Evolutionary conservation across 163 green algal genomes (phyloP), one percentile per base, ranked within the genome.

Genomic region (Prototheca stagnorum): DNA sequence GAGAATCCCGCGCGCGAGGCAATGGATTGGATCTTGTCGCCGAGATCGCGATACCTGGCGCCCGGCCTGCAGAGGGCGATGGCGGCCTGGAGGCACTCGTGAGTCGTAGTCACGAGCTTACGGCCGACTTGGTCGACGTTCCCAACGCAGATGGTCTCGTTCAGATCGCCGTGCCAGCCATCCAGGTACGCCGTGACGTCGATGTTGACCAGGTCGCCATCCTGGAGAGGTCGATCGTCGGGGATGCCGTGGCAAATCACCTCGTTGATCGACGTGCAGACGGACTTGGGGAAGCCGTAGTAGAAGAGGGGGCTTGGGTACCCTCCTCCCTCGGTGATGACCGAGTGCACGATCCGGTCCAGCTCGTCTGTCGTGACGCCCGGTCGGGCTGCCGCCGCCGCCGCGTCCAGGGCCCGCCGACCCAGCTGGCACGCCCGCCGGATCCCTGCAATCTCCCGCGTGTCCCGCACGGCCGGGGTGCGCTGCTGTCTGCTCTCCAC

Each of bases 141-240:
- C 3, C 81, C 81, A 24, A 90, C 79, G 29, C 74, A 62, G 61
- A 70, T 86, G 15, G 86, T 97, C 70, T 96, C 88, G 50, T 95
- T 95, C 19, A 96, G 53, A 57, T 98, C 88, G 0, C 80, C 86
- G 62, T 93, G 77, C 49, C 66, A 92, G 36, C 89, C 89, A 17
- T 87, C 73, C 31, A 85, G 67, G 59, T 77, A 93, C 5, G 79
- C 81, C 0, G 83, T 84, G 17, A 99, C 77, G 66, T 99, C 91
- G 8, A 99, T 73, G 63, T 99, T 99, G 31, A 97, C 72, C n/a
- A 97, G 93, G 73, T 99, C 91, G 0, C 91, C 91, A 20, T 92
- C 67, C 54, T 84, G 14, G 33, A 99, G 72, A 51, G 78, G 67
- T 3, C 88, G 68, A 35, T 52, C 36, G 64, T 98, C 89, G 2